Base-by-base conservation (phyloP, 2,329 filamentous ascomycete species). In the Podosphaera fusca region DNA sequence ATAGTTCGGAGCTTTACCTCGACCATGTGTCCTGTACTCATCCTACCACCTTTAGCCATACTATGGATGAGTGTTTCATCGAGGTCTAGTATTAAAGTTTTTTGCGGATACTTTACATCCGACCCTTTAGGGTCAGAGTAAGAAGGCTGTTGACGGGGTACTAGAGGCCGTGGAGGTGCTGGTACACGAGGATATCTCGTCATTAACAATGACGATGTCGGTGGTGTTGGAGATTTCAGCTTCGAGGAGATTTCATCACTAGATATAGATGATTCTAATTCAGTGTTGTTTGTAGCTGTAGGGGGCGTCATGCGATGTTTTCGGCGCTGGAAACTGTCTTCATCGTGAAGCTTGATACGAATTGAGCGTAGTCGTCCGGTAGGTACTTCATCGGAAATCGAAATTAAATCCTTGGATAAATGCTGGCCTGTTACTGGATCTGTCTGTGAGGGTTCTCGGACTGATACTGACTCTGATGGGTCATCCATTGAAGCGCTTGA, bases 61-160 rank as follows among this genome's bases (percentile, higher is more conserved):
- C 88, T 95, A 74, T 98, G 92, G 63, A 98, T 98, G 63, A 98
- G 73, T 0, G 92, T 98, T 71, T 98, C 92, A 70, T 98, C 92
- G 21, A 98, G 79, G 68, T 98, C 92, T 56, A 98, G 76, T 61
- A 98, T 89, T 59, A 98, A 72, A 0, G 92, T 98, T 74, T 98
- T 98, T 66, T 92, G 84, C 59, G 83, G 81, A 51, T 79, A 73
- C 55, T 70, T 70, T 51, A 72, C 69, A 63, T 69, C 64, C 58
- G 76, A 67, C 60, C 78, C 71, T 58, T 78, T 74, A 57, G 65
- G 65, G 34, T 78, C 68, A 58, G 82, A 79, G 67, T 95, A 95
- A 0, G 89, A 95, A 29, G 89, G 87, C 65, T 95, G 86, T 57
- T 89, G 83, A 60, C 83, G 80, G 34, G 92, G 92, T 57, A 98